A percentile compares a stretch with the other conserved stretches of the same genome.
phyloP scores from a whole-genome alignment of 2,329 filamentous ascomycete species.

The Mycosphaerella sp. region DNA sequence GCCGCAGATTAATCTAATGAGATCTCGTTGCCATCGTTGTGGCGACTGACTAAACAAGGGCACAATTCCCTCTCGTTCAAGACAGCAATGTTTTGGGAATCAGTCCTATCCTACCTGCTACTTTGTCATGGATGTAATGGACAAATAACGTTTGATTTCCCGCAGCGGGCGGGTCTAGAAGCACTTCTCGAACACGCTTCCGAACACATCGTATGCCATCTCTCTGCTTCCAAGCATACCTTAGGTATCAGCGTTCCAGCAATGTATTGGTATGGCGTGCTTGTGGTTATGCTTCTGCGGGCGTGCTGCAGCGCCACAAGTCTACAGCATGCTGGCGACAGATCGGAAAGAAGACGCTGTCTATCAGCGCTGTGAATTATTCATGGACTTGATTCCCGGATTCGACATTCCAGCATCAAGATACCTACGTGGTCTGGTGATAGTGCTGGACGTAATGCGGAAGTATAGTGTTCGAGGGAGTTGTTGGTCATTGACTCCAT shows the following conservation, averaged over 20 bases:
- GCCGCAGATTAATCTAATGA: neutral
- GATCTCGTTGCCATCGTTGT: neutral
- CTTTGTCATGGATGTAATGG: no score
- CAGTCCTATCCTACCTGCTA: neutral
- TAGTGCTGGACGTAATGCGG: neutral
- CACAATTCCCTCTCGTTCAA: neutral
- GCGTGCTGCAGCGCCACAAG: neutral
- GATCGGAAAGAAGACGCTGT: neutral
- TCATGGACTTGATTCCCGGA: neutral
- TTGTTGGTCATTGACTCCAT: neutral
- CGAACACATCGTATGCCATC: no score
- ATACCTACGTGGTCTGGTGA: neutral
- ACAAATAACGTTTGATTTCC: no score
- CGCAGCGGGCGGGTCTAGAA: no score
- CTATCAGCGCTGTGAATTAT: neutral
- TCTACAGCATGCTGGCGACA: neutral
- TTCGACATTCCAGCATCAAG: no score
- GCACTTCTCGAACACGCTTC: no score
- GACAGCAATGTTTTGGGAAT: neutral
- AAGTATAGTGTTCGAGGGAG: neutral
- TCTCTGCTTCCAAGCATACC: no score
- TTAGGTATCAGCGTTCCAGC: no score
- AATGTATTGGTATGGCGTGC: neutral
- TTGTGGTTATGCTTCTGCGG: neutral
- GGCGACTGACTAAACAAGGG: neutral